Base-by-base conservation (phyloP, 176 grass and related monocot species). In the Elymus sibiricus region DNA sequence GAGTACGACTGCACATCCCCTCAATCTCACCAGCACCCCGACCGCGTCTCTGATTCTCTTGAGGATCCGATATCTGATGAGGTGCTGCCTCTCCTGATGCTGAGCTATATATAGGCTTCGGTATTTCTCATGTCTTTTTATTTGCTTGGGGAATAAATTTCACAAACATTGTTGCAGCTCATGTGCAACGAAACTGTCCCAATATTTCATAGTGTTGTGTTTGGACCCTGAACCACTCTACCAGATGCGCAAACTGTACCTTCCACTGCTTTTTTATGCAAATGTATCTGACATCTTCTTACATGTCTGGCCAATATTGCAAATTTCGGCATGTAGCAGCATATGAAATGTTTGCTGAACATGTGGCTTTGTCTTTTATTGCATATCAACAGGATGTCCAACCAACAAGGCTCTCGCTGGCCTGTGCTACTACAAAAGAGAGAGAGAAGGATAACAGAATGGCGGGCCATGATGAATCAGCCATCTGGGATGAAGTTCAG, bases 1-100 rank as follows among this genome's bases (percentile, higher is more conserved):
- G 83, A 77, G 51, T 39, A 63, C 34, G 27, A 37, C 11, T 17
- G 19, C 38, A 6, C 39, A 17, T 64, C 27, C 12, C 39, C 39
- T 80, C 85, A n/a, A 5, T 81, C 85, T 74, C 55, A 81, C 25
- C 77, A 79, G 73, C 76, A 49, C 38, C n/a, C 25, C 29, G 85
- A 19, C 26, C 78, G n/a, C 5, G 51, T 49, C 22, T 80, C 67
- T 65, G 78, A 87, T 47, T 87, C 85, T 39, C 51, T 15, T 14
- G 85, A 87, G 37, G 85, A 87, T 38, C 68, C 67, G 4, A 87
- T 87, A 80, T 87, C 85, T 81, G 77, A 87, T 64, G 85, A 87
- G 77, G 85, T 87, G 39, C 82, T 64, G 55, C 26, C 58, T 63
- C 82, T 74, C 19, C 22, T 65, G 42, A 76, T 5, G 4, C 43